Base-by-base conservation (phyloP, 495 filamentous ascomycete genomes). In the Aspergillus nidulans region DNA sequence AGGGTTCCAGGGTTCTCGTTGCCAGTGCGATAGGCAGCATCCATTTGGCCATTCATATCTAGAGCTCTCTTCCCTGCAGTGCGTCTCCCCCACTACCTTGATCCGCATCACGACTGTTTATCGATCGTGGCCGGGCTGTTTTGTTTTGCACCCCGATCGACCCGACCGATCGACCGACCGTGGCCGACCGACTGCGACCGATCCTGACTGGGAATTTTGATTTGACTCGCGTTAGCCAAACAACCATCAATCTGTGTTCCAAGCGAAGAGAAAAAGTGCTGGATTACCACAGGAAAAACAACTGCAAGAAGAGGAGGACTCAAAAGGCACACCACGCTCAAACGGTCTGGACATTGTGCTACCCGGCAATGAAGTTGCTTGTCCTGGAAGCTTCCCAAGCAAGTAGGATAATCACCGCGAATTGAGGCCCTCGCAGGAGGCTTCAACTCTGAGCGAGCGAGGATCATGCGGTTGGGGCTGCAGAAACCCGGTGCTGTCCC, bases 381-480 rank as follows among this genome's bases (percentile, higher is more conserved):
- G 49, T 41, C 38, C 44, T 38, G 48, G 44, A 54, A 46, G 24
- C 44, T 26, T 39, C 28, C 25, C 23, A 56, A 52, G 45, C 24
- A 49, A 51, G 23, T 43, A 55, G 52, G 48, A 58, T 32, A 23
- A 38, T 38, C 45, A 39, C 26, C 40, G 47, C 23, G 42, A 45
- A 54, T 52, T 49, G 49, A 49, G 48, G 38, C 49, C 25, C 21
- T 47, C 28, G 40, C 50, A 21, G 26, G 18, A 23, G 32, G 51
- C 52, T 30, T 45, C 41, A 34, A 34, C 30, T 34, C 9, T 34
- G 30, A 12, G 30, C 55, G 53, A 55, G 10, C 24, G 55, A 53
- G 64, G 63, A 73, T 57, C 51, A 76, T 76, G 73, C 67, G 71
- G 56, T 68, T 69, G 52, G 70, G 70, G 24, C 54, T 76, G 32